Evolutionary conservation across 192 early-diverging fungal species (phyloP).

Genomic region (Gonapodya sp.): DNA sequence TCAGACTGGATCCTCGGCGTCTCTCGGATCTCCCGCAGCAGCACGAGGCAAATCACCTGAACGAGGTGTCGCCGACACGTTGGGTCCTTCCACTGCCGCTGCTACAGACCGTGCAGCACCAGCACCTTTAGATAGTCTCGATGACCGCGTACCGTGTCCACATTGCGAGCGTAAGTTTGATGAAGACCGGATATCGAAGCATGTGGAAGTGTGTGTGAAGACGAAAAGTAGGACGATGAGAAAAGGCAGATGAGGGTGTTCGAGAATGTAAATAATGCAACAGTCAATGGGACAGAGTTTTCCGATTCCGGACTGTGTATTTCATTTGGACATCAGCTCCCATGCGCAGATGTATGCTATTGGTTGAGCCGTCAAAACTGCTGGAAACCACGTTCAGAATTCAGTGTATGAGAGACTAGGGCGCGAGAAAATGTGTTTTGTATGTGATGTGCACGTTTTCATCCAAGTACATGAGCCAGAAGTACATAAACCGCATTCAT

Average conservation of each 20-base stretch:
- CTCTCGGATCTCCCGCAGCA: not conserved
- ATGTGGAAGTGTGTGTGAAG: not conserved
- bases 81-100: not conserved
- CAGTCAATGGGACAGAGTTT: no score
- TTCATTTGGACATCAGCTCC: no score
- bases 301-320: no score
- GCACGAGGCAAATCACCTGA: not conserved
- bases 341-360: no score
- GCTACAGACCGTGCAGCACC: not conserved
- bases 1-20: not conserved
- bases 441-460: no score
- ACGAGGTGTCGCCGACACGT: not conserved
- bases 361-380: no score
- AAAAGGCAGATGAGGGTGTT: not conserved
- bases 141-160: constrained; percentile 9
- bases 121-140: not conserved
- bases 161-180: constrained; percentile 4
- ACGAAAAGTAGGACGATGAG: constrained; percentile 1
- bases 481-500: no score
- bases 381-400: no score
- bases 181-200: not conserved
- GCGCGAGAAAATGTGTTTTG: no score
- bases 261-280: no score
- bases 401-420: no score
- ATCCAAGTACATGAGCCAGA: no score